Base-by-base conservation (phyloP, 148 eudicot genomes). In the Talinum fruticosum region DNA sequence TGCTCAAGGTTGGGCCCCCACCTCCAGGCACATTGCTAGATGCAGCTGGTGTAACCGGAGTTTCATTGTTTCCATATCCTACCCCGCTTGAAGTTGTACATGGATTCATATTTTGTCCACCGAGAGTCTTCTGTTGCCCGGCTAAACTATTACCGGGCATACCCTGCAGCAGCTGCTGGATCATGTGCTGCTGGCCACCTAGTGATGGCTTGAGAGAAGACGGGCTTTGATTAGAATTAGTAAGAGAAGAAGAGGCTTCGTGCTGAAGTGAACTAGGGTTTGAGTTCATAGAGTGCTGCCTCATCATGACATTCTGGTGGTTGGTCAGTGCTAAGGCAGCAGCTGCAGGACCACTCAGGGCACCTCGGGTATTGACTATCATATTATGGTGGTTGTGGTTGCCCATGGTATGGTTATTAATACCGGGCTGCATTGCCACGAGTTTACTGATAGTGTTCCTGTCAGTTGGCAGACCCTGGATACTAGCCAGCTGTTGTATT, bases 261-360 rank as follows among this genome's bases (percentile, higher is more conserved):
- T 92, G 96, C 73, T 86, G 96, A 71, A 75, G 38, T 62, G 92
- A 82, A 77, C 67, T 87, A 32, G 82, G 38, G 73, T 82, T 85
- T 51, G 97, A 88, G 82, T 83, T 89, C 83, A 89, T 85, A 1
- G 96, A 91, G 57, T 79, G 92, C 71, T 91, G 96, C 70, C 94
- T 88, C 90, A 71, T 89, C 78, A 88, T 82, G 78, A 89, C 62
- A 83, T 75, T 92, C 72, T 87, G 99, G 79, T 87, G 87, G 85
- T 84, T 89, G 38, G 85, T 78, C 71, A 88, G 76, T 19, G 92
- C 89, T 68, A 87, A 66, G n/a, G 98, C 91, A 73, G 91, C 87
- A 15, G 87, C 91, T 47, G 89, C 86, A 3, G 89, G 84, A 15
- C 90, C 91, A 78, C 85, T 86, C 69, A 88, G 76, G 18, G 92